phyloP scores from a whole-genome alignment of 345 rosid genomes.

The Draba incana region DNA sequence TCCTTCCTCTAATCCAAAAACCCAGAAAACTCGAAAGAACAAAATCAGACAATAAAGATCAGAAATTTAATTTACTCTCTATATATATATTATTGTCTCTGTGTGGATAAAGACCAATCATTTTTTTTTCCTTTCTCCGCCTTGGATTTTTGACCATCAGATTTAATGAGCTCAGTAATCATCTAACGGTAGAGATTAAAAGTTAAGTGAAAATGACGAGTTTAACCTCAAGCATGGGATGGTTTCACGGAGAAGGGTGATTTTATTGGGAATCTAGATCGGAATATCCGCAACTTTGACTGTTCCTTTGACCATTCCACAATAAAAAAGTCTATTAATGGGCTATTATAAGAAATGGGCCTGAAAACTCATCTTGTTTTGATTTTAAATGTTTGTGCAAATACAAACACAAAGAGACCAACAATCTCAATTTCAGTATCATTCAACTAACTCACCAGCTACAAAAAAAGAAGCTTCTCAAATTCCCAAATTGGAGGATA shows the following conservation, averaged over 20 bases:
- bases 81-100: conserved; percentile 6
- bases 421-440: too few relatives aligned
- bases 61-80: neutral
- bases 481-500: too few relatives aligned
- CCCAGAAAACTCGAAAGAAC: conserved; percentile 17
- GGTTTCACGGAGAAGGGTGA: conserved; percentile 19
- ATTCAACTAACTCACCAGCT: too few relatives aligned
- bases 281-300: conserved; percentile 48
- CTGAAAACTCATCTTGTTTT: too few relatives aligned
- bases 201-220: neutral
- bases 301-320: conserved; percentile 30
- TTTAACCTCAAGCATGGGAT: conserved; percentile 12
- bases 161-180: conserved; percentile 7
- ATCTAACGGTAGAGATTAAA: conserved; percentile 33
- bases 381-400: too few relatives aligned
- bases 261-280: conserved; percentile 32
- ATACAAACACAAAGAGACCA: too few relatives aligned
- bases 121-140: too few relatives aligned
- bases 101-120: conserved; percentile 46
- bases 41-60: neutral
- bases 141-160: conserved; percentile 35
- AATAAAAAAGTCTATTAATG: too few relatives aligned
- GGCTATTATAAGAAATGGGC: too few relatives aligned
- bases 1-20: conserved; percentile 25
- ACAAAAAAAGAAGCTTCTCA: too few relatives aligned